These are phyloP conservation scores for Rhodamnia rubescens DNA, from an alignment of 345 rosid species.

Conservation along the genomic window DNA sequence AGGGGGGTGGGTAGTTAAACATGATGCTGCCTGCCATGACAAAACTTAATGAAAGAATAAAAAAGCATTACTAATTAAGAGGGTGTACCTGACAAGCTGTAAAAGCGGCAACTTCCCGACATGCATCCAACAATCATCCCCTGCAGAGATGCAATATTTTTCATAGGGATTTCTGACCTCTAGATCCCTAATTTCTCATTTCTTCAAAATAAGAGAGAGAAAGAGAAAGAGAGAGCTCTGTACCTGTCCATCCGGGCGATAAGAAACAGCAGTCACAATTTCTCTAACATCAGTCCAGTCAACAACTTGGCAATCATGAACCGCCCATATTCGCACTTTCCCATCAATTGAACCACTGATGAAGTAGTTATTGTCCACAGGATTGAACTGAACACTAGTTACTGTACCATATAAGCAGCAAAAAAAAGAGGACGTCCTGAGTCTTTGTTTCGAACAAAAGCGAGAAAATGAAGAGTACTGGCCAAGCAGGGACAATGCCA, in stretches of 20 bases:
- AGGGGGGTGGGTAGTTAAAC: too few relatives aligned
- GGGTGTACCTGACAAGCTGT: slow-evolving; percentile 15
- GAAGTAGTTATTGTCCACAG: slow-evolving; percentile 59
- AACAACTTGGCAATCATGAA: slow-evolving; percentile 50
- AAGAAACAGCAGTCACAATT: slow-evolving; percentile 75
- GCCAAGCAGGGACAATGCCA: neutral
- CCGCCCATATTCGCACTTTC: slow-evolving; percentile 75
- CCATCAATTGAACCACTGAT: slow-evolving; percentile 86
- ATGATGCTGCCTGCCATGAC: neutral
- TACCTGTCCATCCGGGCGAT: slow-evolving; percentile 84
- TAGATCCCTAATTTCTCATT: neutral
- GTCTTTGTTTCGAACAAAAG: neutral
- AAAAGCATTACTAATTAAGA: neutral
- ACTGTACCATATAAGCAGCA: slow-evolving; percentile 32
- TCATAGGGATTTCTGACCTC: neutral
- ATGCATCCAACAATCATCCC: slow-evolving; percentile 35
- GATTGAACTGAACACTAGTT: slow-evolving; percentile 79
- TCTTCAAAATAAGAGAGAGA: neutral
- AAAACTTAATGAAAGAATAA: neutral
- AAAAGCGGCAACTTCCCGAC: slow-evolving; percentile 28
- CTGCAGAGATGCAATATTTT: slow-evolving; percentile 1
- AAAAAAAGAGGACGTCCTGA: neutral
- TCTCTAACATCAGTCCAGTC: slow-evolving; percentile 73
- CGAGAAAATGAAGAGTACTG: neutral
- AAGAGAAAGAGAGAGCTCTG: slow-evolving; percentile 1